These are phyloP conservation scores for Saccharomyces uvarum DNA, from an alignment of 1,139 yeast genomes.

Conservation along the genomic window DNA sequence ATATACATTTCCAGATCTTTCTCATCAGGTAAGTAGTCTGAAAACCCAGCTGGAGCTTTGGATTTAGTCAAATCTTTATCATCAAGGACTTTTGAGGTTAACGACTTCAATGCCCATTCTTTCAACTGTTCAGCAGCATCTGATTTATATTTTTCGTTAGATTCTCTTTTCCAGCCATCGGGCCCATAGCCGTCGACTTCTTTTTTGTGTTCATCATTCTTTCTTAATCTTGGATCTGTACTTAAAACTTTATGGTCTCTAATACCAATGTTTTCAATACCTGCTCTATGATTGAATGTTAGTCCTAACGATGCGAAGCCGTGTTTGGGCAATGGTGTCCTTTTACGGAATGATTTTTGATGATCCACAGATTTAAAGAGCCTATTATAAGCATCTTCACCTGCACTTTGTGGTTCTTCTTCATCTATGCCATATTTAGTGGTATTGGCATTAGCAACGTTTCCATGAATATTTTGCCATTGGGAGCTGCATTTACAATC, in stretches of 20 bases:
- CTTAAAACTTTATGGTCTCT: conserved; percentile 77
- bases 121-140: conserved; percentile 48
- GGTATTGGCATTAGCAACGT: conserved; percentile 5
- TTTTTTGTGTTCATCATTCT: conserved; percentile 50
- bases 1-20: conserved; percentile 52
- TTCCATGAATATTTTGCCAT: conserved; percentile 36
- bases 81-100: conserved; percentile 31
- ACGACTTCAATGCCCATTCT: conserved; percentile 46
- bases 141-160: conserved; percentile 40
- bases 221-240: conserved; percentile 71
- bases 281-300: conserved; percentile 79
- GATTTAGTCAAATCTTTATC: conserved; percentile 21
- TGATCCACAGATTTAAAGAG: conserved; percentile 8
- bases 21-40: conserved; percentile 47
- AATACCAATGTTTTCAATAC: conserved; percentile 77
- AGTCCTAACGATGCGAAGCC: neutral
- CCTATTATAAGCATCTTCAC: conserved; percentile 21
- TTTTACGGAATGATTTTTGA: neutral
- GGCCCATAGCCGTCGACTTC: conserved; percentile 75
- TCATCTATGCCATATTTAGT: conserved; percentile 10
- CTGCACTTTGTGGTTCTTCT: conserved; percentile 27
- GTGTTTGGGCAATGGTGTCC: conserved; percentile 1
- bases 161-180: conserved; percentile 48
- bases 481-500: conserved; percentile 37
- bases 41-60: conserved; percentile 4